Conservation (phyloP, 2,329 filamentous ascomycete species). For the Curvularia sp. region DNA sequence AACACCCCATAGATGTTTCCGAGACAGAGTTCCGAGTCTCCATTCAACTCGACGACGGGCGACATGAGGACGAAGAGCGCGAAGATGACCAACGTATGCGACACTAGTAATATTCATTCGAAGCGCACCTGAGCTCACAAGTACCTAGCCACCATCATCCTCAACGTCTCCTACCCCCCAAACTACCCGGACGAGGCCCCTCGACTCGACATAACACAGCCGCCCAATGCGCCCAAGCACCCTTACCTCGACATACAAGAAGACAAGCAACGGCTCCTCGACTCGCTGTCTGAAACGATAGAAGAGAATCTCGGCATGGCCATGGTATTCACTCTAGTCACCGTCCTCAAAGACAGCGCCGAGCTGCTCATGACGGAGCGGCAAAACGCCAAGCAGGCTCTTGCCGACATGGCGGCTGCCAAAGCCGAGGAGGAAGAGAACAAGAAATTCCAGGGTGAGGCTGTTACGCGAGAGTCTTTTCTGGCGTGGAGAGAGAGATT, state of each 20-base stretch:
- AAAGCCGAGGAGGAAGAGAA: slow-evolving; percentile 90
- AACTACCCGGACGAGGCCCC: slow-evolving; percentile 89
- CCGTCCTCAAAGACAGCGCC: slow-evolving; percentile 86
- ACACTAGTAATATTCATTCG: neutral
- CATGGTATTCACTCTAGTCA: slow-evolving; percentile 93
- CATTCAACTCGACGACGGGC: slow-evolving; percentile 78
- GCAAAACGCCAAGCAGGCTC: slow-evolving; percentile 65
- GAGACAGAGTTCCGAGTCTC: slow-evolving; percentile 88
- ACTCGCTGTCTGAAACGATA: slow-evolving; percentile 74
- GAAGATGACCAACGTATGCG: slow-evolving; percentile 61
- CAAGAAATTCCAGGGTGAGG: slow-evolving; percentile 90
- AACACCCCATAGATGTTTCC: slow-evolving; percentile 72
- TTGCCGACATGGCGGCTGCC: slow-evolving; percentile 61
- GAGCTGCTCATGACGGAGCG: slow-evolving; percentile 82
- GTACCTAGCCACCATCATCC: slow-evolving; percentile 68
- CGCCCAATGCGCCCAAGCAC: slow-evolving; percentile 73
- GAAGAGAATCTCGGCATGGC: slow-evolving; percentile 96
- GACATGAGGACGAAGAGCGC: slow-evolving; percentile 60
- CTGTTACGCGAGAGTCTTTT: slow-evolving; percentile 87
- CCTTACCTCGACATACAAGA: slow-evolving; percentile 78
- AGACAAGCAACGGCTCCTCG: slow-evolving; percentile 78
- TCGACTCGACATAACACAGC: slow-evolving; percentile 76
- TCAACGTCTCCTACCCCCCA: slow-evolving; percentile 88
- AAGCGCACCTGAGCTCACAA: slow-evolving; percentile 7
- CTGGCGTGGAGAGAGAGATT: slow-evolving; percentile 82